Evolutionary conservation across 768 basidiomycete species (phyloP), one percentile per base, ranked within the genome.

Genomic region (Panaeolus cyanescens): DNA sequence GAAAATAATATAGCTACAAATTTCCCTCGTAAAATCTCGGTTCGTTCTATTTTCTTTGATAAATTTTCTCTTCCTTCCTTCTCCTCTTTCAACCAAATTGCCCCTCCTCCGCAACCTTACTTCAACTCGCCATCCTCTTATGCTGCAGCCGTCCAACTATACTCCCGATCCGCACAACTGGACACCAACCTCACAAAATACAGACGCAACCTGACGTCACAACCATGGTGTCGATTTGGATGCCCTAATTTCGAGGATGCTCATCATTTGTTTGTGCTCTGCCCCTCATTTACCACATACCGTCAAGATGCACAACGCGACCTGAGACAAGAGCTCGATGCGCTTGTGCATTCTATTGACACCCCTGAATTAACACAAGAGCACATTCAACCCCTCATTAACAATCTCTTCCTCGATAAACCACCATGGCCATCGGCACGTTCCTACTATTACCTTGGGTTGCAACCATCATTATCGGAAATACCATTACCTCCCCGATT

Each of bases 151-250:
- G 57, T 69, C 4, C 70, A 70, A 28, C 42, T 68, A 0, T 71
- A 68, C 37, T 55, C 65, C 4, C 50, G 65, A 13, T 68, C 71
- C 3, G 59, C 64, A 1, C 71, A 72, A 53, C 62, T 69, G 0
- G 12, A 69, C 68, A 1, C 65, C 65, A 1, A 54, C 50, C 25
- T 12, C 34, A 0, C 58, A 62, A 0, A 2, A 36, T 12, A 5
- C 2, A 19, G 9, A 59, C 54, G 56, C 50, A 15, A 58, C 57
- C 25, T 13, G n/a, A 1, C 36, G 55, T 9, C 31, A 40, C 19
- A 36, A 56, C 0, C 3, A 4, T 1, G n/a, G n/a, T 65, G 64
- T 45, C 2, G 58, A 4, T 33, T 65, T 2, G 59, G 64, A 3
- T 65, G 64, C 32, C 12, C 56, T 2, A 59, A 25, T 3, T 17